phyloP scores from a whole-genome alignment of 2,329 filamentous ascomycete species.

The Colletotrichum sansevieriae region DNA sequence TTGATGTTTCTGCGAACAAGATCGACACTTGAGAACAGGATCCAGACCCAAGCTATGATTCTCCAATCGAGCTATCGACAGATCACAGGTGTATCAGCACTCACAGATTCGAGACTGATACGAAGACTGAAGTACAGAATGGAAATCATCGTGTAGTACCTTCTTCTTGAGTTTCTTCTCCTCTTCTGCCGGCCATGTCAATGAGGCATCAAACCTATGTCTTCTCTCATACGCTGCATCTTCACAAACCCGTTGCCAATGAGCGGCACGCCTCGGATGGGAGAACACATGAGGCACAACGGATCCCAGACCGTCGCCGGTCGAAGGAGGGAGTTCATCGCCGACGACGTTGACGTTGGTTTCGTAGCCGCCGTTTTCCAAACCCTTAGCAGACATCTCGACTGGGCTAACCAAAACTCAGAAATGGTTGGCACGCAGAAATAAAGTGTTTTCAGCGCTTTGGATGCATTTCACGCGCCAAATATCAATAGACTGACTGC shows the following conservation, averaged over 20 bases:
- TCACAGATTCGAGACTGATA: no score
- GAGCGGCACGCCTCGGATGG: conserved; percentile 23
- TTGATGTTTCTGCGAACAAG: conserved; percentile 73
- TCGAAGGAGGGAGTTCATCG: conserved; percentile 19
- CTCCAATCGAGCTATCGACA: conserved; percentile 8
- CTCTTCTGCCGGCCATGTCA: conserved; percentile 2
- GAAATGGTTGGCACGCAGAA: not conserved
- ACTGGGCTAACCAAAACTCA: fast-evolving
- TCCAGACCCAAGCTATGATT: conserved; percentile 41
- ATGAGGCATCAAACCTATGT: not conserved
- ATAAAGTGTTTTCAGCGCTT: no score
- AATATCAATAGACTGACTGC: no score
- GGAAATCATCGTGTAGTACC: not conserved
- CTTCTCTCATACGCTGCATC: not conserved
- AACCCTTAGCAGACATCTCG: not conserved
- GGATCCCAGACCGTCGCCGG: conserved; percentile 28
- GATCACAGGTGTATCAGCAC: not conserved
- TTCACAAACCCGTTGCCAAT: conserved; percentile 18
- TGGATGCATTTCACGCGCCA: no score
- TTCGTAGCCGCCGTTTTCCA: not conserved
- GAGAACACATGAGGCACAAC: conserved; percentile 38
- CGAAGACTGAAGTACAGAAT: no score
- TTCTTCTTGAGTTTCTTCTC: conserved; percentile 4
- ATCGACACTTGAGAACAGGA: conserved; percentile 70
- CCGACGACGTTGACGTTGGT: not conserved